Percentiles rank a stretch among this genome's conserved stretches.
Evolutionary conservation across 306 rosid genomes (phyloP).

Genomic region (Styphnolobium japonicum): DNA sequence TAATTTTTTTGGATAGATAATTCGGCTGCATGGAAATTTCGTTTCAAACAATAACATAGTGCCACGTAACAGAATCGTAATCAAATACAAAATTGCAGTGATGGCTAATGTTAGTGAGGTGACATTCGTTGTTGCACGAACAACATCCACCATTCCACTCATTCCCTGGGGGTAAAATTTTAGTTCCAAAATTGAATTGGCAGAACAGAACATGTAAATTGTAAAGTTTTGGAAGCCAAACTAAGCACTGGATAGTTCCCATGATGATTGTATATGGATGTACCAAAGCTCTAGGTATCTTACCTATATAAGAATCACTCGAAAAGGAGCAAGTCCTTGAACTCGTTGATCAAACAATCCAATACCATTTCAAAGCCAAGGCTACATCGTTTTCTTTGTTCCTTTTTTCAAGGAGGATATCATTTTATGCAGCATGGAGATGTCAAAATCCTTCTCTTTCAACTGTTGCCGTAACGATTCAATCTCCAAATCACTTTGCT

Average conservation of each 20-base stretch:
- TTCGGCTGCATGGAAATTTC: not conserved
- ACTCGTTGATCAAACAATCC: not conserved
- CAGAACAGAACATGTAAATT: not conserved
- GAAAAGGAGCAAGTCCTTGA: not conserved
- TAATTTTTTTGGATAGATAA: not conserved
- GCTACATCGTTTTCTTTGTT: not conserved
- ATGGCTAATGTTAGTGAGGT: not conserved
- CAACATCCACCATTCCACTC: not conserved
- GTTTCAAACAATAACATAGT: not conserved
- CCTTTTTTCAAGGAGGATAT: slow-evolving; percentile 13
- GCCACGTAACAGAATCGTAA: not conserved
- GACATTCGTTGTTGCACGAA: not conserved
- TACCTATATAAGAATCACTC: not conserved
- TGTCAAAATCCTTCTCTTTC: slow-evolving; percentile 52
- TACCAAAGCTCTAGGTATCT: not conserved
- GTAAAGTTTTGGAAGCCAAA: not conserved
- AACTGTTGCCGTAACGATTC: slow-evolving; percentile 42
- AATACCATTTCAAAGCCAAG: not conserved
- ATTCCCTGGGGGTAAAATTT: not conserved
- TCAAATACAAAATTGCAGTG: not conserved
- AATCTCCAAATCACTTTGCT: slow-evolving; percentile 39
- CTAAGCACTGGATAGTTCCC: not conserved
- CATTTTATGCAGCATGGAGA: slow-evolving; percentile 37
- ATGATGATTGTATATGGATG: not conserved
- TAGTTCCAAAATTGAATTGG: not conserved